Base-by-base conservation (phyloP, 352 stramenopile genomes). In the Globisporangium okanoganense region DNA sequence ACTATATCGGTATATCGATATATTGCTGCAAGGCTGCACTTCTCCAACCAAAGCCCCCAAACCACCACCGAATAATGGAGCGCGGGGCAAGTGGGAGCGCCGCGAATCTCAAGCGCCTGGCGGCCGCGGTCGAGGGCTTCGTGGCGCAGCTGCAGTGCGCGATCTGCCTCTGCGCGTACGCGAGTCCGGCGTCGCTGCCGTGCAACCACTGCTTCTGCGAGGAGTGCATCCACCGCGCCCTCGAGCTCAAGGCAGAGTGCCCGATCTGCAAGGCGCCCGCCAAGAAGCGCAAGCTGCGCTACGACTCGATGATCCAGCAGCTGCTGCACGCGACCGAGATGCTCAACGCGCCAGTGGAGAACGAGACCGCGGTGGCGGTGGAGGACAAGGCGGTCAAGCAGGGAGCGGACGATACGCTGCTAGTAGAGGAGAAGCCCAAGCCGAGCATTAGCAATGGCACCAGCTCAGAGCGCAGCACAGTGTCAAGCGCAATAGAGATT, bases 201-300 rank as follows among this genome's bases (percentile, higher is more conserved):
- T 95, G 86, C 65, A 91, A 94, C 63, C 86, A 95, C 72, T 92
- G 79, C 66, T 95, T 94, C 67, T 95, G 86, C 56, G 79, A 92
- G 58, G 82, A 92, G 59, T 95, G 86, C 69, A 95, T 95, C 69
- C 75, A 92, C 62, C 82, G 82, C 54, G 81, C 84, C 43, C 69
- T 95, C 14, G 79, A 90, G 64, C 79, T 94, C 64, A 92, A 91
- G 64, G 58, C 78, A 18, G 58, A 79, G 49, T 95, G 86, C 49
- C 86, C 86, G 7, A 93, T 95, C 56, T 95, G 86, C 75, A 95
- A 94, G 70, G 67, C 79, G 50, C 78, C 81, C 8, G 79, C 81
- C 48, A 92, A 87, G 52, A 95, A 94, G 73, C 79, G 86, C 40
- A 72, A 68, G 38, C 59, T 95, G 52, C 84, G 86, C 6, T 79